Percentiles rank a stretch among this genome's conserved stretches.
These are phyloP conservation scores for Phytophthora rubi DNA, from an alignment of 352 stramenopile genomes.

Conservation along the genomic window DNA sequence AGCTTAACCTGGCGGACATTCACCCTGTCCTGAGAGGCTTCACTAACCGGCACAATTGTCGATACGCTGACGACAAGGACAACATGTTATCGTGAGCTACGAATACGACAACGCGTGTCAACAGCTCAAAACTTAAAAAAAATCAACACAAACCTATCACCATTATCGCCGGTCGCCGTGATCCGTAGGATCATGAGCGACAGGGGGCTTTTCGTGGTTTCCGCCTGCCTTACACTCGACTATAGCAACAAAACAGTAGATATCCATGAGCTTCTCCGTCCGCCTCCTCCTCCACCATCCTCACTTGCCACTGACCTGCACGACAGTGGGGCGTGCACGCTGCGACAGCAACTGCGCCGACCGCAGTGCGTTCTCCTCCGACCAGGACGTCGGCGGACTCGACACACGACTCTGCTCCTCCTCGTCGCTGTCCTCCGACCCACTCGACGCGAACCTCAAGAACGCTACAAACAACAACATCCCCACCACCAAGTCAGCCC, in stretches of 20 bases:
- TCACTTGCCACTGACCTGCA: conserved; percentile 44
- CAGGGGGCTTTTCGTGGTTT: conserved; percentile 17
- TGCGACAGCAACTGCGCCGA: conserved; percentile 37
- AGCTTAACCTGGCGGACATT: conserved; percentile 64
- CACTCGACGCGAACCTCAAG: conserved; percentile 59
- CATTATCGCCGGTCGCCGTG: conserved; percentile 34
- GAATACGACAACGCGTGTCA: background rate
- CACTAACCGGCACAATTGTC: conserved; percentile 48
- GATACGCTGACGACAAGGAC: conserved; percentile 32
- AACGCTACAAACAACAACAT: conserved; percentile 37
- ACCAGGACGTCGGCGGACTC: conserved; percentile 25
- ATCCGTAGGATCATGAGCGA: conserved; percentile 47
- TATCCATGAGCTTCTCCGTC: conserved; percentile 6
- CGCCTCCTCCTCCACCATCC: background rate
- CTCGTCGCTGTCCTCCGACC: conserved; percentile 52
- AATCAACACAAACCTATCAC: conserved; percentile 35
- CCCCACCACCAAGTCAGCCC: background rate
- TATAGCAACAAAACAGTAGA: conserved; percentile 14
- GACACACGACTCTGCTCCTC: conserved; percentile 36
- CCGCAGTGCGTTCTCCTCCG: conserved; percentile 35
- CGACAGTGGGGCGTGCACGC: conserved; percentile 17
- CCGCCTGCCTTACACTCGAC: conserved; percentile 17
- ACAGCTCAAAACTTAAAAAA: background rate
- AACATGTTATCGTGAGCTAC: background rate
- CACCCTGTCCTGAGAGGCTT: conserved; percentile 42